Evolutionary conservation across 2,329 filamentous ascomycete species (phyloP).

Genomic region (Trichoderma citrinoviride): DNA sequence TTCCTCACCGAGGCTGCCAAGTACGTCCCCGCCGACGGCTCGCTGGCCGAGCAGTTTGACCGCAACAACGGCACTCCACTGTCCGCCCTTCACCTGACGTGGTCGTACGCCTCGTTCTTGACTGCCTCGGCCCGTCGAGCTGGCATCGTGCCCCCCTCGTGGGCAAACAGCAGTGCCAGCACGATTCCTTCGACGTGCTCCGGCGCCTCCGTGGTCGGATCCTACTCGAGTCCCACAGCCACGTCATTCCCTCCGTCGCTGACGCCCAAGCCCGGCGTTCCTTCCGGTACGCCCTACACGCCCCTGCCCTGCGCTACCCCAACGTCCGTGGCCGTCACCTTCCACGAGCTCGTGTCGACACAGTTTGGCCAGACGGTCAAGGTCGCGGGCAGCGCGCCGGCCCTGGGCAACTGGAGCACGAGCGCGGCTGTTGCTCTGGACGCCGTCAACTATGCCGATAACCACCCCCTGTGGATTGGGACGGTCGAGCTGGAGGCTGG

Average conservation of each 20-base stretch:
- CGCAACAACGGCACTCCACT: conserved; percentile 52
- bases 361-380: conserved; percentile 62
- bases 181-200: conserved; percentile 50
- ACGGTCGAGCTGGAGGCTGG: conserved; percentile 56
- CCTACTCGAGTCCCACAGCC: conserved; percentile 50
- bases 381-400: conserved; percentile 56
- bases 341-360: conserved; percentile 58
- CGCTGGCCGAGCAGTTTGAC: conserved; percentile 65
- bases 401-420: conserved; percentile 63
- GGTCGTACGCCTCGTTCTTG: conserved; percentile 70
- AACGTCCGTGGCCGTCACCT: conserved; percentile 57
- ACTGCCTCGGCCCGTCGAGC: conserved; percentile 59
- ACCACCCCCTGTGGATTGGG: conserved; percentile 60
- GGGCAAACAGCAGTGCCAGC: conserved; percentile 48
- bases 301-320: conserved; percentile 39
- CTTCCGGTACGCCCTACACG: conserved; percentile 32
- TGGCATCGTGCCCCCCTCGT: conserved; percentile 54
- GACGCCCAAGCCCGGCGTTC: conserved; percentile 41
- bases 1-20: conserved; percentile 61
- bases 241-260: conserved; percentile 50
- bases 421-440: conserved; percentile 54
- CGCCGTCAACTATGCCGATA: conserved; percentile 56
- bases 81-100: conserved; percentile 66
- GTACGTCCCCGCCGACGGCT: conserved; percentile 62
- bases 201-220: conserved; percentile 46